These are phyloP conservation scores for Fusarium armeniacum DNA, from an alignment of 2,329 filamentous ascomycete species.

Conservation along the genomic window DNA sequence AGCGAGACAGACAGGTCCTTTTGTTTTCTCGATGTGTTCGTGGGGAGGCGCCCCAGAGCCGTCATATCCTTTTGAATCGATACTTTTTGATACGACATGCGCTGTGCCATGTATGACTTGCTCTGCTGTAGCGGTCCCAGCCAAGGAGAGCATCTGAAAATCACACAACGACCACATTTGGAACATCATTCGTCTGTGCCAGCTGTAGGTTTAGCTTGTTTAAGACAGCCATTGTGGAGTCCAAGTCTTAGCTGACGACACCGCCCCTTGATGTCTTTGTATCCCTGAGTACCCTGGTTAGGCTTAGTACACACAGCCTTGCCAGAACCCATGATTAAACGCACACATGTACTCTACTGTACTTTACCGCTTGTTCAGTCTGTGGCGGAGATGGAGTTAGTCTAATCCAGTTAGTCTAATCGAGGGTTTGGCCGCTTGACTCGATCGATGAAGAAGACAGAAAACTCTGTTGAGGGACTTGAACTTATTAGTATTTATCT, in stretches of 20 bases:
- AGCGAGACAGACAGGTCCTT: slow-evolving; percentile 13
- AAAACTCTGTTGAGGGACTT: slow-evolving; percentile 9
- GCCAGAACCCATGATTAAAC: slow-evolving; percentile 18
- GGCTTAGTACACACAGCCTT: not conserved
- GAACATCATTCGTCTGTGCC: slow-evolving; percentile 17
- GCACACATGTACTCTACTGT: not conserved
- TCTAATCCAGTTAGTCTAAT: not conserved
- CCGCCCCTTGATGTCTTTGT: not conserved
- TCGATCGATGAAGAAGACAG: not conserved
- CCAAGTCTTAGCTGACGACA: not conserved
- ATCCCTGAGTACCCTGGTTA: not conserved
- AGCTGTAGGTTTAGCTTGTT: slow-evolving; percentile 4
- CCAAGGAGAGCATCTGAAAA: slow-evolving; percentile 16
- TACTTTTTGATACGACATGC: not conserved
- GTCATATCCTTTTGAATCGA: slow-evolving; percentile 12
- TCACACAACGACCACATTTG: slow-evolving; percentile 11
- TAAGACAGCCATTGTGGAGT: slow-evolving; percentile 14
- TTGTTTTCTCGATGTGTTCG: not conserved
- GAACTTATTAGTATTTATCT: not conserved
- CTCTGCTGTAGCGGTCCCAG: slow-evolving; percentile 5
- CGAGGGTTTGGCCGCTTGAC: not conserved
- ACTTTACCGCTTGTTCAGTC: slow-evolving; percentile 1
- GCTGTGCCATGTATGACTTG: slow-evolving; percentile 25
- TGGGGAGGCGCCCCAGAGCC: not conserved
- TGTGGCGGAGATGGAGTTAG: not conserved